These are phyloP conservation scores for Tuctoria greenei DNA, from an alignment of 176 grass and related monocot species.

Conservation along the genomic window DNA sequence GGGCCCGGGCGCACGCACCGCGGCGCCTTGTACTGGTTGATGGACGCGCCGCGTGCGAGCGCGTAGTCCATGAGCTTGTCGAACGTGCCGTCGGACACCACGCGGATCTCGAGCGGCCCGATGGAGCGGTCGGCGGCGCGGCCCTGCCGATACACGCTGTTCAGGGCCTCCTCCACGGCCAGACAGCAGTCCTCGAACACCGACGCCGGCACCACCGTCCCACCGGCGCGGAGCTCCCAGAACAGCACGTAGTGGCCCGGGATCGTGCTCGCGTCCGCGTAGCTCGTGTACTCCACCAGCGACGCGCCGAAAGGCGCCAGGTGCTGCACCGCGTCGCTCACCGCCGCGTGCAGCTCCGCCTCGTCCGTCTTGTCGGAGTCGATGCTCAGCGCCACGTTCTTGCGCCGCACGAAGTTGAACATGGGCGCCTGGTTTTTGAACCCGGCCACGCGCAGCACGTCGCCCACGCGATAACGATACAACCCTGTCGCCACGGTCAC, in stretches of 20 bases:
- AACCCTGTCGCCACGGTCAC: slow-evolving; percentile 36
- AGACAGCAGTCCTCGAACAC: slow-evolving; percentile 69
- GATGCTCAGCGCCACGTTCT: slow-evolving; percentile 69
- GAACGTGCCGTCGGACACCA: slow-evolving; percentile 56
- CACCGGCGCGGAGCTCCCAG: slow-evolving; percentile 62
- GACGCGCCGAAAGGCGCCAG: slow-evolving; percentile 41
- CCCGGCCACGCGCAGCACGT: slow-evolving; percentile 67
- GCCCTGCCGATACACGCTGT: slow-evolving; percentile 64
- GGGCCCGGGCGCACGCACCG: slow-evolving; percentile 56
- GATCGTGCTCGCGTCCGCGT: slow-evolving; percentile 39
- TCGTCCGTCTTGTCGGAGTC: slow-evolving; percentile 79
- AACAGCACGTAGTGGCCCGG: slow-evolving; percentile 77
- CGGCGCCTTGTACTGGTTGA: slow-evolving; percentile 83
- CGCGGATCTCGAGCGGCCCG: slow-evolving; percentile 65
- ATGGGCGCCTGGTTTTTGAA: slow-evolving; percentile 64
- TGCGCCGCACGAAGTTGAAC: slow-evolving; percentile 61
- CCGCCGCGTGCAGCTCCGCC: slow-evolving; percentile 66
- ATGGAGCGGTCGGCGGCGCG: slow-evolving; percentile 52
- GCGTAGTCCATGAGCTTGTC: slow-evolving; percentile 69
- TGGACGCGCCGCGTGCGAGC: slow-evolving; percentile 54
- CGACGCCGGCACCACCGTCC: slow-evolving; percentile 27
- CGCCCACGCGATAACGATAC: slow-evolving; percentile 70
- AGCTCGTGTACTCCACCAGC: slow-evolving; percentile 82
- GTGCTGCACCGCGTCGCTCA: slow-evolving; percentile 47
- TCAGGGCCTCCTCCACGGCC: slow-evolving; percentile 57